Conservation (phyloP, 2,329 filamentous ascomycete genomes). For the Paraphaeosphaeria sporulosa region DNA sequence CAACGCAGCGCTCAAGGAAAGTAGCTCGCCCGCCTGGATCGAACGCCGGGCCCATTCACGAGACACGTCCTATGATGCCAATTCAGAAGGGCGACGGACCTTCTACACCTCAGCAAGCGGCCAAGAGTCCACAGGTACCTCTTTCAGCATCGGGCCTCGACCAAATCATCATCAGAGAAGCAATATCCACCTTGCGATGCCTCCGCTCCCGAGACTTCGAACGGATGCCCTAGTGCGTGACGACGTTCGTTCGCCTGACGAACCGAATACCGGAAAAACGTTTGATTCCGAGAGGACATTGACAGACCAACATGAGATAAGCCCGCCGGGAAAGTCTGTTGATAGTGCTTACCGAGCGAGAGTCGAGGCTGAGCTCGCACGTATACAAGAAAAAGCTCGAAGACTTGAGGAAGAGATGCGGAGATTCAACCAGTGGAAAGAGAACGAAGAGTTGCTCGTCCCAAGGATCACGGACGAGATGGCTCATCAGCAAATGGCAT, state of each 20-base stretch:
- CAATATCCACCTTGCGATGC: conserved; percentile 13
- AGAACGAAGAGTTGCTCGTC: conserved; percentile 8
- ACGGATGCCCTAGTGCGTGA: background rate
- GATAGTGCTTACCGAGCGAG: conserved; percentile 27
- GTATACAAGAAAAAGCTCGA: conserved; percentile 29
- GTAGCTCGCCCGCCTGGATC: conserved; percentile 17
- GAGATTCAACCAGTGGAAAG: conserved; percentile 19
- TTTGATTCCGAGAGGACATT: conserved; percentile 27
- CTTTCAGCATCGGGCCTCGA: conserved; percentile 25
- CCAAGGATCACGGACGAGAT: conserved; percentile 27
- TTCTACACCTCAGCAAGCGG: conserved; percentile 34
- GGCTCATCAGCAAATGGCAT: conserved; percentile 31
- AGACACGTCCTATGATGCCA: conserved; percentile 32
- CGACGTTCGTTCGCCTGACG: conserved; percentile 2
- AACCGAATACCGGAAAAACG: conserved; percentile 16
- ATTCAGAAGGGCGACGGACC: conserved; percentile 32
- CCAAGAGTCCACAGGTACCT: conserved; percentile 30
- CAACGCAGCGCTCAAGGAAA: conserved; percentile 29
- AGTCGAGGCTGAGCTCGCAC: conserved; percentile 27
- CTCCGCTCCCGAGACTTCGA: conserved; percentile 7
- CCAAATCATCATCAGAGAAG: conserved; percentile 21
- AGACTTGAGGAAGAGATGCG: conserved; percentile 24
- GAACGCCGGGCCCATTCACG: conserved; percentile 20
- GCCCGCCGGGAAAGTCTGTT: conserved; percentile 21
- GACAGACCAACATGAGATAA: conserved; percentile 25